A percentile compares a stretch with the other conserved stretches of the same genome.
These are phyloP conservation scores for Eucalyptus pumila DNA, from an alignment of 345 rosid genomes.

Conservation along the genomic window DNA sequence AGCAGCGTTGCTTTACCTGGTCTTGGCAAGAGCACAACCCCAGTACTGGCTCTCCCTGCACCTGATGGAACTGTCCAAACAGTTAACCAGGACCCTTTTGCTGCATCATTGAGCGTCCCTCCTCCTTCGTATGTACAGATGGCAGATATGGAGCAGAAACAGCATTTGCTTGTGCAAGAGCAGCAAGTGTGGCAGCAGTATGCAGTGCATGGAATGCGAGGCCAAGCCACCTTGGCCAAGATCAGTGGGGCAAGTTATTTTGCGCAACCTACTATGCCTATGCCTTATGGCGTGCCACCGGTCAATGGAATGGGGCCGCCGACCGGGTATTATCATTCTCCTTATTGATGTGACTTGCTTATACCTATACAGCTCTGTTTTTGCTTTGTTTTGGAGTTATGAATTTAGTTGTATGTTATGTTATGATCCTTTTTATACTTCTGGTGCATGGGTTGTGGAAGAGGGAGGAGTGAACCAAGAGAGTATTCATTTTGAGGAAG, in stretches of 20 bases:
- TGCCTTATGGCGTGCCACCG: conserved; percentile 54
- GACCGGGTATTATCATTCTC: conserved; percentile 34
- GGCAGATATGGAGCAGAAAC: conserved; percentile 75
- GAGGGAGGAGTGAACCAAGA: neutral
- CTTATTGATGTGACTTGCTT: conserved; percentile 17
- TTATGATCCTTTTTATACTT: neutral
- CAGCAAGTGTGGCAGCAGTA: conserved; percentile 64
- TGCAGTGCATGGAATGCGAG: conserved; percentile 58
- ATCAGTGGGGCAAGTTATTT: conserved; percentile 19
- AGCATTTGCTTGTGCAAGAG: conserved; percentile 55
- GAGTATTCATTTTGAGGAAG: neutral
- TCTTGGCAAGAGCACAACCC: conserved; percentile 26
- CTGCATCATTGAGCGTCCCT: conserved; percentile 47
- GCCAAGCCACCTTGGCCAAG: conserved; percentile 48
- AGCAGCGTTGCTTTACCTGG: conserved; percentile 75
- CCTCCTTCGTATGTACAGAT: conserved; percentile 80
- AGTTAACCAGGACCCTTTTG: conserved; percentile 55
- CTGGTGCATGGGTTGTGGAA: neutral
- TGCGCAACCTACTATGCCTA: conserved; percentile 19
- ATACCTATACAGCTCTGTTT: neutral
- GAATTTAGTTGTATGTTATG: neutral
- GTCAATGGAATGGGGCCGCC: conserved; percentile 27
- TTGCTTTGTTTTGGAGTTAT: neutral
- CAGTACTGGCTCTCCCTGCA: conserved; percentile 67
- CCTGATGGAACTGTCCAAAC: conserved; percentile 61